Evolutionary conservation across 2,329 filamentous ascomycete genomes (phyloP), one percentile per base, ranked within the genome.

Genomic region (Diaporthe nobilis): DNA sequence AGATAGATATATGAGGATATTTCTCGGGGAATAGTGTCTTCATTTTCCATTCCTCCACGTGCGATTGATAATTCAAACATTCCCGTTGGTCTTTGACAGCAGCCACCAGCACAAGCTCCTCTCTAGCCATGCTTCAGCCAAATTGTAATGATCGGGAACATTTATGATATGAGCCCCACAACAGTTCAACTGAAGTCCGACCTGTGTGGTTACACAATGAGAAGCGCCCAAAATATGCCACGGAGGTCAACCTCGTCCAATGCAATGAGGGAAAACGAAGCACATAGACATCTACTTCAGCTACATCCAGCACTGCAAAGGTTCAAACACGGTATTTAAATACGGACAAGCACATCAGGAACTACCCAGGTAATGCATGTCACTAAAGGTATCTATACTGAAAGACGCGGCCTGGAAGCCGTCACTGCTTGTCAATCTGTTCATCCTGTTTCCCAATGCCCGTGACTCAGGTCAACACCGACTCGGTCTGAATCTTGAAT

Each of bases 401-500:
- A 20, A 65, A 20, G 7, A n/a, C 20, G 34, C 2, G 25, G 39
- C n/a, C 39, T 51, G 28, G 3, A 68, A 25, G 22, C 22, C 15
- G 22, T 37, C 10, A 49, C 20, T 15, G 4, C 3, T 28, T n/a
- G 28, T 51, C 63, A 51, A 15, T 67, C 42, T 49, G 5, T 63
- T 63, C 39, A 25, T 37, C 12, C 20, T 67, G 12, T 37, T 10
- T 28, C 12, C 17, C n/a, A 7, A 12, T 4, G 28, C 47, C 44
- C 2, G 37, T 22, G 10, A 37, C 15, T n/a, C 51, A 77, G 44
- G 65, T 72, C 65, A 85, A 82, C 42, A 87, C 79, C 20, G 89
- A 83, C 80, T 87, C 88, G 34, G 87, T 87, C 79, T 94, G 90
- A 60, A 93, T 87, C 81, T 90, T 90, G 80, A 95, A 89, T 3